Evolutionary conservation across 352 stramenopile genomes (phyloP), one percentile per base, ranked within the genome.

Genomic region (Globisporangium irregulare): DNA sequence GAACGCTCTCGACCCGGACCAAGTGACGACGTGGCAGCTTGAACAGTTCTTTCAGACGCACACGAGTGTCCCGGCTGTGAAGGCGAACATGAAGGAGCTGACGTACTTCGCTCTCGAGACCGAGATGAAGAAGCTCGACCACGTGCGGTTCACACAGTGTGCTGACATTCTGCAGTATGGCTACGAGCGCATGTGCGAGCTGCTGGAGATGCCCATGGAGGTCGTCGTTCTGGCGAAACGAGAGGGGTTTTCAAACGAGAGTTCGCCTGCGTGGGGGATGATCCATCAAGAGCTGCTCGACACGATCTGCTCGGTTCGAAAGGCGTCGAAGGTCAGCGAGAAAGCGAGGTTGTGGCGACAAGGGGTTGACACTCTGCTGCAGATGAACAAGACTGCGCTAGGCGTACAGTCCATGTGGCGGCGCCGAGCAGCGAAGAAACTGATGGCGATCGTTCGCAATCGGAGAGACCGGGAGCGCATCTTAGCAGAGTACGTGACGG

Each of bases 21-120:
- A 71, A 57, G 75, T 93, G 57, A 88, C 82, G 12, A 78, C 57
- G 29, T 90, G 80, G 73, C 85, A 93, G 51, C 74, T 95, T 1
- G 66, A 85, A n/a, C 72, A 68, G 14, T 93, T 95, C 59, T 90
- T 95, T 38, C 63, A 77, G 3, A 38, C 62, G 4, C 66, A 86
- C 65, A 71, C 59, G 22, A 92, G 82, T 4, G 75, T 91, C 15
- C 79, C 80, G 0, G 77, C 88, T 22, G 79, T 93, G 18, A 93
- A 93, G 61, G 54, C 62, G 12, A 69, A 72, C n/a, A 86, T 89
- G 75, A 66, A 74, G 25, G 73, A 72, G 46, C 82, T 95, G 24
- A 87, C 78, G 4, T 78, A 84, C 36, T 92, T 82, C 27, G 51
- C 66, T 0, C 67, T 75, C 41, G 78, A 86, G 65, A 81, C 73